phyloP scores from a whole-genome alignment of 768 basidiomycete genomes.

The Lactarius tabidus region DNA sequence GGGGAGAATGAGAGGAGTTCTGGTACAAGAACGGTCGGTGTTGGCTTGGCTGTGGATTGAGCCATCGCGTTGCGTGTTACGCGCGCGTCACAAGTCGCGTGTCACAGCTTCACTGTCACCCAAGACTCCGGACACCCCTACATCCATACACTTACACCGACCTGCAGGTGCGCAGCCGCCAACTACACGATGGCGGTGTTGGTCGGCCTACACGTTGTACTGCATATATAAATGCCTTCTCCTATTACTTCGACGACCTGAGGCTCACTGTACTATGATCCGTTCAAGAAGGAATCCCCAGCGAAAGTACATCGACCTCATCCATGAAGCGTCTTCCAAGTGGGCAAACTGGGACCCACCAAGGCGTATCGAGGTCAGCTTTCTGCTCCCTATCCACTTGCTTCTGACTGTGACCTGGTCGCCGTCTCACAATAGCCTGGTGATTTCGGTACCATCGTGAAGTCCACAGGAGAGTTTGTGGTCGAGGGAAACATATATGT shows the following conservation, averaged over 20 bases:
- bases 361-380: not conserved
- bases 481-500: constrained; percentile 18
- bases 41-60: not conserved
- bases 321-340: constrained; percentile 1
- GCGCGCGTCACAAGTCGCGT: not conserved
- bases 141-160: not conserved
- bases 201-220: not conserved
- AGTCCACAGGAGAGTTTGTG: constrained; percentile 3
- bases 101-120: not conserved
- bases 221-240: not conserved
- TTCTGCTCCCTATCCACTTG: not conserved
- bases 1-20: constrained; percentile 83
- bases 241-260: not conserved
- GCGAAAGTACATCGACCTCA: constrained; percentile 18
- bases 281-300: constrained; percentile 1
- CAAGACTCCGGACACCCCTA: not conserved
- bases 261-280: not conserved
- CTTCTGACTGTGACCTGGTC: not conserved
- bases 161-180: not conserved
- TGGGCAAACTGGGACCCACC: constrained; percentile 18
- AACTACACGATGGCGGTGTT: not conserved
- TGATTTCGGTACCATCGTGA: constrained; percentile 12
- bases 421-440: constrained; percentile 3
- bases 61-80: not conserved
- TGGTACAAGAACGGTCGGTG: constrained; percentile 51